A percentile compares a stretch with the other conserved stretches of the same genome.
Conservation (phyloP, 1,284 basidiomycete genomes). For the Anthracocystis walkeri region DNA sequence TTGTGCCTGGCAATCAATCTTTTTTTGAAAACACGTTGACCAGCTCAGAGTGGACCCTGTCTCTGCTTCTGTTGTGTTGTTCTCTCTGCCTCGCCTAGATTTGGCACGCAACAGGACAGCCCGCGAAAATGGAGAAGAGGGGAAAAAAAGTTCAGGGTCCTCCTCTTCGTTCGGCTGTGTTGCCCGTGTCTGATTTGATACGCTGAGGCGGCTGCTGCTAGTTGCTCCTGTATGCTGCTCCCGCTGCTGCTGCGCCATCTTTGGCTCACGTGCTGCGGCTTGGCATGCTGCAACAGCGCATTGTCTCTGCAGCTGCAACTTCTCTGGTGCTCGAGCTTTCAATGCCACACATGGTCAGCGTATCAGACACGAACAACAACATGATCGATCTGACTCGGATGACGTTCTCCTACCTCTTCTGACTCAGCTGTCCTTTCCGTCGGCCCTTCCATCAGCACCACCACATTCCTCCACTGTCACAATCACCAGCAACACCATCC, state of each 20-base stretch:
- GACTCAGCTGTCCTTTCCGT: neutral
- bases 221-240: too few relatives aligned
- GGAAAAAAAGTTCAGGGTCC: too few relatives aligned
- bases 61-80: too few relatives aligned
- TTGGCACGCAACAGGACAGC: too few relatives aligned
- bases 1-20: too few relatives aligned
- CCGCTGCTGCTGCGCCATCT: neutral
- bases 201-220: too few relatives aligned
- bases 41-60: too few relatives aligned
- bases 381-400: neutral
- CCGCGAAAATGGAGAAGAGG: too few relatives aligned
- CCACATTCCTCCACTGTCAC: neutral
- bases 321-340: neutral
- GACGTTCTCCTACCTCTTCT: neutral
- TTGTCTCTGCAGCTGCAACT: neutral
- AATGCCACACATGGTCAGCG: neutral
- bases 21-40: too few relatives aligned
- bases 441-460: neutral
- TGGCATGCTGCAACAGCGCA: constrained; percentile 8
- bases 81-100: too few relatives aligned
- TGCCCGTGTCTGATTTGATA: too few relatives aligned
- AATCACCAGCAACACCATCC: neutral
- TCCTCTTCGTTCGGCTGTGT: too few relatives aligned
- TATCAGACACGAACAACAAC: neutral
- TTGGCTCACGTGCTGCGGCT: neutral